Evolutionary conservation across 805 yeast genomes (phyloP).

Genomic region (Candida pseudoglaebosa): DNA sequence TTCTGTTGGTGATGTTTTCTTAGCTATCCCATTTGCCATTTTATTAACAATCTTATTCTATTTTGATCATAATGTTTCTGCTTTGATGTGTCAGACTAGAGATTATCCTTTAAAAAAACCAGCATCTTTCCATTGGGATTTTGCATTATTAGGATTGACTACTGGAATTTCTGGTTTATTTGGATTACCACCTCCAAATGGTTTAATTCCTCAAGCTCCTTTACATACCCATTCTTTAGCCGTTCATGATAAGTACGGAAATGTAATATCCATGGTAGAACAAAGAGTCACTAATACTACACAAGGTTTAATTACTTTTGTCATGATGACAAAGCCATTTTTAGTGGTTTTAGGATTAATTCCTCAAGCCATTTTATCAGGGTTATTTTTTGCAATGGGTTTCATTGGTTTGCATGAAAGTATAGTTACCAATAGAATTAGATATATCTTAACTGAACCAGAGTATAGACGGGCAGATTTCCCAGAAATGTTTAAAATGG

Average conservation of each 20-base stretch:
- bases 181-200: slow-evolving; percentile 96
- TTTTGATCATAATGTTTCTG: slow-evolving; percentile 93
- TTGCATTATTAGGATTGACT: slow-evolving; percentile 74
- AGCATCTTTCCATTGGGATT: slow-evolving; percentile 90
- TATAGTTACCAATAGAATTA: slow-evolving; percentile 56
- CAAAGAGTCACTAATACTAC: slow-evolving; percentile 80
- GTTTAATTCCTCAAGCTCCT: slow-evolving; percentile 96
- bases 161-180: slow-evolving; percentile 84
- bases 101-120: slow-evolving; percentile 83
- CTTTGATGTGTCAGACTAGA: slow-evolving; percentile 85
- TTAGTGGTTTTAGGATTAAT: slow-evolving; percentile 74
- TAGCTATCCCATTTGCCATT: slow-evolving; percentile 91
- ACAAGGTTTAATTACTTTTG: slow-evolving; percentile 81
- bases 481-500: slow-evolving; percentile 30
- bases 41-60: slow-evolving; percentile 80
- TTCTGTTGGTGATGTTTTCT: slow-evolving; percentile 68
- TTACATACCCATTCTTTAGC: slow-evolving; percentile 79
- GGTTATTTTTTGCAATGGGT: slow-evolving; percentile 92
- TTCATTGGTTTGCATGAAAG: slow-evolving; percentile 69
- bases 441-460: slow-evolving; percentile 60
- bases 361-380: slow-evolving; percentile 92
- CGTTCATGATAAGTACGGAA: slow-evolving; percentile 42
- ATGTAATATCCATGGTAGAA: slow-evolving; percentile 66
- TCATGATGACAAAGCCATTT: slow-evolving; percentile 87
- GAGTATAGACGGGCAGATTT: slow-evolving; percentile 33